These are phyloP conservation scores for Clohesyomyces aquaticus DNA, from an alignment of 495 filamentous ascomycete species.

Conservation along the genomic window DNA sequence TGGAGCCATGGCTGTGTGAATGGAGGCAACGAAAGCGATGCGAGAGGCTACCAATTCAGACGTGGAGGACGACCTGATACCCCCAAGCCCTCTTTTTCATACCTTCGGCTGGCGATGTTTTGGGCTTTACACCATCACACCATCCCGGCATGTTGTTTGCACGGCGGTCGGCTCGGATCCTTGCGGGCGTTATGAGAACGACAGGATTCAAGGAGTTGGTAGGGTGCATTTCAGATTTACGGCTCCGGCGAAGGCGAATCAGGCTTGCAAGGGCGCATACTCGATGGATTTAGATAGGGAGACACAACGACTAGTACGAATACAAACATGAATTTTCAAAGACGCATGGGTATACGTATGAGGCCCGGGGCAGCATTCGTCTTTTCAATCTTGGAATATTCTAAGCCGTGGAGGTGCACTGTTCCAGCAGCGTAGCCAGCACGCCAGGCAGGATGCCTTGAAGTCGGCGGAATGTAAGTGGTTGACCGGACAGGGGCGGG, in stretches of 20 bases:
- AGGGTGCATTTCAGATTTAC: neutral
- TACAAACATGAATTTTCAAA: neutral
- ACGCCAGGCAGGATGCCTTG: no score
- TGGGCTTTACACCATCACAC: neutral
- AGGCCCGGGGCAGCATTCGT: no score
- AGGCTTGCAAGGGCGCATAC: neutral
- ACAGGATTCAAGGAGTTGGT: no score
- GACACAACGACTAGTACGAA: neutral
- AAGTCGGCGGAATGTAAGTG: no score
- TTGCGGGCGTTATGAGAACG: neutral
- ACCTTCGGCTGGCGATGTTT: neutral
- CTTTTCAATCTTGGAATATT: no score
- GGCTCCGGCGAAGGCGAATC: neutral
- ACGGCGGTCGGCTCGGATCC: neutral
- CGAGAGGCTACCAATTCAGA: neutral
- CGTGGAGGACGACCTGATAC: neutral
- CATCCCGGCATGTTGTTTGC: constrained; percentile 5
- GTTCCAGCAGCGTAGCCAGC: no score
- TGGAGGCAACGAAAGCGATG: neutral
- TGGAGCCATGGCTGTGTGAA: neutral
- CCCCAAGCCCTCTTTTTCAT: neutral
- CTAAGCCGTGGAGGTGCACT: no score
- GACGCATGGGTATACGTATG: no score
- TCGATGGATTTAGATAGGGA: neutral
- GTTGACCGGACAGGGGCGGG: no score